phyloP scores from a whole-genome alignment of 2,329 filamentous ascomycete species.

The Periconia digitata region DNA sequence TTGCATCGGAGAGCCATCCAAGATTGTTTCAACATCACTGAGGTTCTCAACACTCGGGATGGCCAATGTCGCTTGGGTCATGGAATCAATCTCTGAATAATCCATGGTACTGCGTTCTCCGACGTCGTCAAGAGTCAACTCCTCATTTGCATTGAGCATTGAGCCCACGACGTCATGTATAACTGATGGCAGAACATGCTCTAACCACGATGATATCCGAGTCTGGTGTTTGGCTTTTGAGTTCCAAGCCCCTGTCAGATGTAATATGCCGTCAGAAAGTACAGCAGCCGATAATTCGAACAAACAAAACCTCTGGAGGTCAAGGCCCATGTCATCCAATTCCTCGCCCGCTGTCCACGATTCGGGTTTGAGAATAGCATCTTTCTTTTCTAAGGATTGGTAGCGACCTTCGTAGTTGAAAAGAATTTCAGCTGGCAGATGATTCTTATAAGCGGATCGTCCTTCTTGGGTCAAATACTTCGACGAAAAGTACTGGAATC shows the following conservation, averaged over 20 bases:
- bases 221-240: background rate
- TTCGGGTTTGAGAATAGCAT: conserved; percentile 27
- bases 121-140: conserved; percentile 18
- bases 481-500: background rate
- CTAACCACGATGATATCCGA: background rate
- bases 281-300: conserved; percentile 12
- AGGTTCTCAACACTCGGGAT: background rate
- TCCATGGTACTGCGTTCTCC: conserved; percentile 1
- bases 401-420: conserved; percentile 56
- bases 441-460: background rate
- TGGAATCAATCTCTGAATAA: background rate
- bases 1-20: conserved; percentile 14
- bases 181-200: too few relatives aligned
- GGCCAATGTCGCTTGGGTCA: background rate
- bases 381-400: conserved; percentile 54
- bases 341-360: background rate
- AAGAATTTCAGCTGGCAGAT: conserved; percentile 51
- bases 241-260: background rate
- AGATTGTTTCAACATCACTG: conserved; percentile 14
- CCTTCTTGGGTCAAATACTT: background rate
- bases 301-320: conserved; percentile 7
- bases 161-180: conserved; percentile 1
- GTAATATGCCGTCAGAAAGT: conserved; percentile 6
- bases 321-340: background rate
- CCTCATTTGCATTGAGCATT: conserved; percentile 8